Percentiles rank a stretch among this genome's conserved stretches.
phyloP scores from a whole-genome alignment of 805 yeast species.

The Torulaspora microellipsoides region DNA sequence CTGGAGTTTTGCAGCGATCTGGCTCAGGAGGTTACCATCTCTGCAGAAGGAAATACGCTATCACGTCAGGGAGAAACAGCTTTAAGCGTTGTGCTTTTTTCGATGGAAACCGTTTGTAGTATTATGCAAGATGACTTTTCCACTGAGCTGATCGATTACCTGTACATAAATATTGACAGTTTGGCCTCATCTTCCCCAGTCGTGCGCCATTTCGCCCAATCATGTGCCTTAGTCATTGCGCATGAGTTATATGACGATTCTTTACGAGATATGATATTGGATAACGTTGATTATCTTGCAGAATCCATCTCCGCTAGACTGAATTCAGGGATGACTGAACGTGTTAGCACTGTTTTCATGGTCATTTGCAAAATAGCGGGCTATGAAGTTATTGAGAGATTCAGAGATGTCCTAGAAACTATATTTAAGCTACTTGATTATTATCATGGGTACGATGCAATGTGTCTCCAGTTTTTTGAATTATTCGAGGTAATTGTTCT shows the following conservation, averaged over 20 bases:
- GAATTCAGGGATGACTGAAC: constrained; percentile 66
- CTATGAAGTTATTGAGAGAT: constrained; percentile 51
- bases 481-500: constrained; percentile 60
- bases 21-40: constrained; percentile 34
- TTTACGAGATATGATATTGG: constrained; percentile 49
- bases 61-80: constrained; percentile 24
- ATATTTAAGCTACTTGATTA: constrained; percentile 74
- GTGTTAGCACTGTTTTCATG: constrained; percentile 65
- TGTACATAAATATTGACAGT: constrained; percentile 70
- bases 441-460: constrained; percentile 72
- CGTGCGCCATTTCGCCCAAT: constrained; percentile 49
- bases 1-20: constrained; percentile 42
- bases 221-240: constrained; percentile 49
- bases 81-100: constrained; percentile 16
- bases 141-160: constrained; percentile 59
- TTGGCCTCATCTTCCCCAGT: constrained; percentile 52
- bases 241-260: constrained; percentile 51
- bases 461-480: constrained; percentile 69
- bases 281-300: constrained; percentile 74
- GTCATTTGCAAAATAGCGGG: constrained; percentile 73
- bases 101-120: constrained; percentile 16
- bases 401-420: constrained; percentile 69
- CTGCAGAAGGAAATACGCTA: constrained; percentile 13
- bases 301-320: constrained; percentile 72
- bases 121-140: constrained; percentile 38